Percentiles rank a stretch among this genome's conserved stretches.
These are phyloP conservation scores for Castanea mollissima DNA, from an alignment of 306 rosid genomes.

Conservation along the genomic window DNA sequence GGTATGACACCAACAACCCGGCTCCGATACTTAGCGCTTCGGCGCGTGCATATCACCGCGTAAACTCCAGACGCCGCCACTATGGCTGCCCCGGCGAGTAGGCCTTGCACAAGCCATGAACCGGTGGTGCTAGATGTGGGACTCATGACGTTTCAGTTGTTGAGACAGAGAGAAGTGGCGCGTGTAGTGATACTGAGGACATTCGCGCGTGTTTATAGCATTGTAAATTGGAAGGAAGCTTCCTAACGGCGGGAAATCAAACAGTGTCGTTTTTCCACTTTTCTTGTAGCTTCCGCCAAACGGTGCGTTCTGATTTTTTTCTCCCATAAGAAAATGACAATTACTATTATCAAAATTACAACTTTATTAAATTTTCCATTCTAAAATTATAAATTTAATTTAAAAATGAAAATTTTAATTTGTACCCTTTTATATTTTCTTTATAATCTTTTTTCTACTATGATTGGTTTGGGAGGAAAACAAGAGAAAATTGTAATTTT, in stretches of 20 bases:
- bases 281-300: background rate
- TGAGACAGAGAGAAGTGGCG: background rate
- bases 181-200: background rate
- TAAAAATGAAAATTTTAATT: too few relatives aligned
- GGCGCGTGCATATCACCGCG: conserved; percentile 38
- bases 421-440: too few relatives aligned
- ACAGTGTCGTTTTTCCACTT: background rate
- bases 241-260: background rate
- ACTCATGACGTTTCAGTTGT: background rate
- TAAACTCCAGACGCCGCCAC: conserved; percentile 74
- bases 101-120: conserved; percentile 69
- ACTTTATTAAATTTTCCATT: too few relatives aligned
- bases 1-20: conserved; percentile 94
- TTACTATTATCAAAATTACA: too few relatives aligned
- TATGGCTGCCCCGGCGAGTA: conserved; percentile 64
- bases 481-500: too few relatives aligned
- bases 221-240: background rate
- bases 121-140: conserved; percentile 30
- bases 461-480: too few relatives aligned
- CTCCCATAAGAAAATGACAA: background rate
- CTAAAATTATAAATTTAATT: too few relatives aligned
- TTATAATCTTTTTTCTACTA: too few relatives aligned
- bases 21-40: conserved; percentile 58
- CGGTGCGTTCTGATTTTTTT: background rate
- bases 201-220: background rate